phyloP scores from a whole-genome alignment of 306 rosid genomes.

The Boehmeria nivea region DNA sequence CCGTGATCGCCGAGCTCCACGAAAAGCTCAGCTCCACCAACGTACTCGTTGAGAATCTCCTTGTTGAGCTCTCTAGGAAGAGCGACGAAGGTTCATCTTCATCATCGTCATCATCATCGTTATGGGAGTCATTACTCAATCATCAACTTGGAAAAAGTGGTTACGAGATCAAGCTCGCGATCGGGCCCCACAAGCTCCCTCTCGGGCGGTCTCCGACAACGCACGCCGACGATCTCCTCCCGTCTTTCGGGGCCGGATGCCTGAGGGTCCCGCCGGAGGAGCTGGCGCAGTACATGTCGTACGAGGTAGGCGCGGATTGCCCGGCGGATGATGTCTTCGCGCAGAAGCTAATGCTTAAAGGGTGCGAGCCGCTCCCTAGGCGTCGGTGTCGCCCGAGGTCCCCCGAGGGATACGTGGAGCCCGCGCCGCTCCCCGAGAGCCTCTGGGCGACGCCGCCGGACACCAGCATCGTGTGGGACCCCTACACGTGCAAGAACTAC shows the following conservation, averaged over 20 bases:
- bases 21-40: constrained; percentile 41
- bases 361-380: constrained; percentile 53
- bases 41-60: constrained; percentile 40
- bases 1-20: constrained; percentile 30
- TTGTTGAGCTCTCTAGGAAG: constrained; percentile 34
- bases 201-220: constrained; percentile 23
- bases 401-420: constrained; percentile 30
- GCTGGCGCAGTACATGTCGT: constrained; percentile 35
- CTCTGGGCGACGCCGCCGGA: constrained; percentile 42
- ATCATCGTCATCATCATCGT: constrained; percentile 13
- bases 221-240: constrained; percentile 23
- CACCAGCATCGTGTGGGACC: constrained; percentile 38
- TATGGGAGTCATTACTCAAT: background rate
- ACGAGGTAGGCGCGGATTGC: constrained; percentile 43
- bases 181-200: constrained; percentile 46
- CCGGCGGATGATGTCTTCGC: constrained; percentile 36
- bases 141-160: too few species aligned
- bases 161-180: constrained; percentile 26
- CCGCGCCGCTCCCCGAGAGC: constrained; percentile 30
- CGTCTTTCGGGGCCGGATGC: constrained; percentile 32
- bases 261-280: constrained; percentile 24
- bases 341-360: constrained; percentile 37
- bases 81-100: constrained; percentile 27
- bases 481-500: constrained; percentile 40
- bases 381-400: constrained; percentile 44